Evolutionary conservation across 1,284 basidiomycete genomes (phyloP).

Genomic region (Microbotryum scabiosae): DNA sequence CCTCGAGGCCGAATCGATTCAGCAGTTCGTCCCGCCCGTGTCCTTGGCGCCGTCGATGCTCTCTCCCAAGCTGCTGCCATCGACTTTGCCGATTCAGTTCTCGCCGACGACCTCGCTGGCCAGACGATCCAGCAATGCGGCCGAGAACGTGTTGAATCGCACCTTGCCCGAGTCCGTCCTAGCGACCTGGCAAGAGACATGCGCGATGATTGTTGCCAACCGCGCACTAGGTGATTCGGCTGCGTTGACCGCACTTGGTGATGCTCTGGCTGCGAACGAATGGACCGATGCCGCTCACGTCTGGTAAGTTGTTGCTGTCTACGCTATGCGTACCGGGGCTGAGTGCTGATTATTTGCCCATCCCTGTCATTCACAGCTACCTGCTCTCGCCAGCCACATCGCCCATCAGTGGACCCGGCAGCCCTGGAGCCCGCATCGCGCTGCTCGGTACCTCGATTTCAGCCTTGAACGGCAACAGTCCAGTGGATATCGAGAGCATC

Average conservation of each 20-base stretch:
- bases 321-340: not conserved
- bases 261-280: conserved; percentile 62
- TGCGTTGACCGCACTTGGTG: conserved; percentile 79
- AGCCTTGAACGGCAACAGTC: conserved; percentile 50
- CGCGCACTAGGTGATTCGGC: conserved; percentile 52
- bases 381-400: conserved; percentile 78
- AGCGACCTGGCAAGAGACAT: conserved; percentile 74
- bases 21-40: conserved; percentile 62
- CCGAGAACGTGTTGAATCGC: conserved; percentile 43
- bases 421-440: conserved; percentile 23
- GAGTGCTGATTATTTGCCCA: conserved; percentile 3
- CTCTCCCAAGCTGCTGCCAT: conserved; percentile 40
- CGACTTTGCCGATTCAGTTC: conserved; percentile 3
- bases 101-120: conserved; percentile 50
- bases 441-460: conserved; percentile 38
- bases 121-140: conserved; percentile 46
- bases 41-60: conserved; percentile 39
- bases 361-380: conserved; percentile 51
- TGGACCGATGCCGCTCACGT: conserved; percentile 80
- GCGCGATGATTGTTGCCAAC: conserved; percentile 72
- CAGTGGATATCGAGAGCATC: conserved; percentile 65
- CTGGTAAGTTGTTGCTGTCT: conserved; percentile 52
- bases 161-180: conserved; percentile 54
- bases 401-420: conserved; percentile 49
- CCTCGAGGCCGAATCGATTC: conserved; percentile 63